Base-by-base conservation (phyloP, 805 yeast genomes). In the Ogataea philodendri region DNA sequence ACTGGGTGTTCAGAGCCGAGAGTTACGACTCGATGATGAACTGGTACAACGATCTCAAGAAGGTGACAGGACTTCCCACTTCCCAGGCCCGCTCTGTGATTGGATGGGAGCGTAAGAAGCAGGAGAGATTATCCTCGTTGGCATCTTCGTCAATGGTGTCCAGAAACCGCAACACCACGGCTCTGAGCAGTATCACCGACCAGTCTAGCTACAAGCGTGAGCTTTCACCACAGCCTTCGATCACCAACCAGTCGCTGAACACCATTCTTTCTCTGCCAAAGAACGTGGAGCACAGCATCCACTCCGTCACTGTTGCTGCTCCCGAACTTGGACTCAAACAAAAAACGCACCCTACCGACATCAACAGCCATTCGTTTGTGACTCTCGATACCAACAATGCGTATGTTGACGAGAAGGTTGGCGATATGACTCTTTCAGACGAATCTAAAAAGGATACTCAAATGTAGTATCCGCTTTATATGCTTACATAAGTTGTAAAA, bases 1-100 rank as follows among this genome's bases (percentile, higher is more conserved):
- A 87, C 52, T 87, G 93, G 86, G 93, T 89, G n/a, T 89, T 90
- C 66, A 73, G 95, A 46, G 81, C 94, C n/a, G 93, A 84, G 52
- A 74, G 83, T 31, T 84, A 83, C 51, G 83, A 80, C 26, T 60
- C 72, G 20, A 85, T 88, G 90, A 76, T 81, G 57, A 72, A 69
- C 24, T 90, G 98, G 98, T 85, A 75, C 60, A 75, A 75, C 46
- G 95, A 84, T 54, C 69, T 90, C 47, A 78, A 80, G 55, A 68
- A 67, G 30, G 67, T 88, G 48, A 82, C 93, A 2, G 61, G 70
- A 10, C 66, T 83, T 40, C 66, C 80, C 14, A 73, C 74, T n/a
- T 78, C 86, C 2, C 62, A 70, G 17, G 70, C 81, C 9, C 69
- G 85, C 52, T 70, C 81, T 1, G 63, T 70, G 30, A 65, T 67